phyloP scores from a whole-genome alignment of 805 yeast genomes.

The Phaffomyces antillensis region DNA sequence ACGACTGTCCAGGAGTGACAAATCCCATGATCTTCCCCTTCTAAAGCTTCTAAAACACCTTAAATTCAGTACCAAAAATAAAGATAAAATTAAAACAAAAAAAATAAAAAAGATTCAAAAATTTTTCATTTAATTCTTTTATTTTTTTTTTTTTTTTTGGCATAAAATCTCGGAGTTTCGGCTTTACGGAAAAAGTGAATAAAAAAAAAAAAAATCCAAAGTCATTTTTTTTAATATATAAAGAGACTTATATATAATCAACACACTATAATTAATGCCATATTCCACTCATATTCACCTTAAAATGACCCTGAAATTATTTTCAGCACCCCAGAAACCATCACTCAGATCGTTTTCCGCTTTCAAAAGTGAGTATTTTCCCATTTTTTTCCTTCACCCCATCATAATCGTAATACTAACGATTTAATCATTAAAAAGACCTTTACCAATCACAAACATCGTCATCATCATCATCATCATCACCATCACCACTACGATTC shows the following conservation, averaged over 20 bases:
- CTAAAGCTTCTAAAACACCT: no score
- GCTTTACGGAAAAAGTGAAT: not conserved
- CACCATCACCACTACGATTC: conserved; percentile 10
- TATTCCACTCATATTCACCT: not conserved
- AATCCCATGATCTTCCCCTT: not conserved
- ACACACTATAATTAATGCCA: no score
- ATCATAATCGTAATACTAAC: no score
- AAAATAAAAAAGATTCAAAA: no score
- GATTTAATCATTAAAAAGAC: not conserved
- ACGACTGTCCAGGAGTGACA: not conserved
- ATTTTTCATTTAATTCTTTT: no score
- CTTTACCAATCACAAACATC: not conserved
- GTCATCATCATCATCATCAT: not conserved
- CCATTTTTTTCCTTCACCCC: no score
- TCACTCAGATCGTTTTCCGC: not conserved
- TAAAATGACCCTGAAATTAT: not conserved
- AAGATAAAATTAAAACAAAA: no score
- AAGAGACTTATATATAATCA: no score
- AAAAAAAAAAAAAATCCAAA: no score
- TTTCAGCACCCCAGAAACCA: not conserved
- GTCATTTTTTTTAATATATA: no score
- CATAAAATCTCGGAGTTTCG: not conserved
- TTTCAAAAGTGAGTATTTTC: not conserved
- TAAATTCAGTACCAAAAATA: no score
- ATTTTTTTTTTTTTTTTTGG: no score